Base-by-base conservation (phyloP, 2,329 filamentous ascomycete species). In the Graphium sp. region DNA sequence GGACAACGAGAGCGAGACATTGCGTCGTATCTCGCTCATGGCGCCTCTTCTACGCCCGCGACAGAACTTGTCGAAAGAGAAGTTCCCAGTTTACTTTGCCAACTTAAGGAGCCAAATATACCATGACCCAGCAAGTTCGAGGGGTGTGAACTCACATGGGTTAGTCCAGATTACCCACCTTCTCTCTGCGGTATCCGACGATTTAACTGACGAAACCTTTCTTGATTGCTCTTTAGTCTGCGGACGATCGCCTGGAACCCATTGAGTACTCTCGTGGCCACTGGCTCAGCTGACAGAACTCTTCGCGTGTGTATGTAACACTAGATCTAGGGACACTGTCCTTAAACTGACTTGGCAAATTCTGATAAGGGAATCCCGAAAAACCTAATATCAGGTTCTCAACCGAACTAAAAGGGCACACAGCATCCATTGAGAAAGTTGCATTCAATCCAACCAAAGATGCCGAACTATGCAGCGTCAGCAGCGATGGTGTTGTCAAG, bases 191-290 rank as follows among this genome's bases (percentile, higher is more conserved):
- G 37, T 18, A 2, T 31, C 29, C 13, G 24, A 18, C 35, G 28
- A 31, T 44, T 48, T n/a, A 42, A 47, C 31, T 10, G 12, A 21
- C 13, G 26, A 12, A 24, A 10, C 14, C 28, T 26, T 20, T 17
- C 35, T 13, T 18, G 13, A 18, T 14, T 23, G 19, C 18, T 24
- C 16, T 18, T 25, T 37, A 83, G 76, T 37, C 62, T 91, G 32
- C 73, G 80, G 22, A 76, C 78, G 2, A 74, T 95, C 38, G 75
- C 80, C 22, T 95, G 87, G 87, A 93, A 87, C 38, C 81, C 85
- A 0, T 60, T 81, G 0, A 84, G 87, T 19, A 78, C 71, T 7
- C 60, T 89, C 34, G 73, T 95, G 35, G 87, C 87, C 1, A 91
- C 85, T 1, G 84, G 83, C 4, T 67, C 76, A 5, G 57, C 62